Evolutionary conservation across 73 alveolate genomes (phyloP), one percentile per base, ranked within the genome.

Genomic region (Breviolum minutum): DNA sequence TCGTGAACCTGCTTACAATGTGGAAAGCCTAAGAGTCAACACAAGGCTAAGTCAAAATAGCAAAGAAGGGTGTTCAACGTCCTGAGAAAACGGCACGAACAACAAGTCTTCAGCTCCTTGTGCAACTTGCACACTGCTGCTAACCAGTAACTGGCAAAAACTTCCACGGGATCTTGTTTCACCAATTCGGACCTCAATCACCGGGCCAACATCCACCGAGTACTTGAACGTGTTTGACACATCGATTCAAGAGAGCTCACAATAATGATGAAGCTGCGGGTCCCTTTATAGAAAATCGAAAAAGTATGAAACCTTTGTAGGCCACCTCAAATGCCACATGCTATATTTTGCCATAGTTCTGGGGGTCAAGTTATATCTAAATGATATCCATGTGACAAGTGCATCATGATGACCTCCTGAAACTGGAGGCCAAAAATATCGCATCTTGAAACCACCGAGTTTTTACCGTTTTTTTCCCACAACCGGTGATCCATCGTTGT

Each of bases 151-250:
- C 98, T 92, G 9, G 98, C 98, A 30, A 92, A 92, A 26, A 92
- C 98, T 48, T 92, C 98, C 98, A 92, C 98, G 24, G 98, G 98
- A n/a, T 92, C 98, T 24, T 63, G 63, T 66, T 92, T 92, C 22
- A 84, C 98, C 71, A 92, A 84, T 66, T 92, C 98, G 7, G 77
- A 26, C 98, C 97, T 91, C 29, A 54, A 79, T 7, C 22, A 13
- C 81, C 26, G 81, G 29, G 4, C 5, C 12, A n/a, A n/a, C 30
- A 30, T 60, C 1, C n/a, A n/a, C 30, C 81, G 12, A 71, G 54
- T 40, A 40, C 54, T 40, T 40, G 54, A 40, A 3, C 54, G 54
- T 3, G 54, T 40, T 40, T 40, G 54, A 40, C 54, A 40, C 54
- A 40, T 40, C 54, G 54, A 40, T 40, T 40, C 54, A 40, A 40